These are phyloP conservation scores for Quercus ilex DNA, from an alignment of 306 rosid species.

Conservation along the genomic window DNA sequence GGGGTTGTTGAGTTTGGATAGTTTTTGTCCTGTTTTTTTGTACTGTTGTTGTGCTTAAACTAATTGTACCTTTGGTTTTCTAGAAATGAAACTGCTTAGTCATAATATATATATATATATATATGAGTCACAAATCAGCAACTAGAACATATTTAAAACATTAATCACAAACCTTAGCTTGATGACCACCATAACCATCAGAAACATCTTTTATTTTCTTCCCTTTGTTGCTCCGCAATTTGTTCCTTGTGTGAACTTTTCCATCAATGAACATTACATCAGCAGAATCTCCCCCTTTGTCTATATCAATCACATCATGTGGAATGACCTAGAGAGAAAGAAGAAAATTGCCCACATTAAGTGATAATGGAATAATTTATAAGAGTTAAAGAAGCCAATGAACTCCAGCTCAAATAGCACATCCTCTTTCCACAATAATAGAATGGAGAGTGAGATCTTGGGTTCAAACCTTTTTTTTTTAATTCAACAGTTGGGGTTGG, in stretches of 20 bases:
- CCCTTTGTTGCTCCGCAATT: constrained; percentile 34
- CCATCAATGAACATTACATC: constrained; percentile 41
- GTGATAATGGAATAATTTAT: background rate
- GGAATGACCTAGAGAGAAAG: constrained; percentile 32
- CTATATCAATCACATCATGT: constrained; percentile 52
- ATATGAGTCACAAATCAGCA: constrained; percentile 10
- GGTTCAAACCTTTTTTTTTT: too few species aligned
- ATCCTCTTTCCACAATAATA: too few species aligned
- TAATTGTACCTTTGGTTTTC: too few species aligned
- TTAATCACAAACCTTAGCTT: constrained; percentile 46
- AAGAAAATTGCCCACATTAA: background rate
- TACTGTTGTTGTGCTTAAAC: too few species aligned
- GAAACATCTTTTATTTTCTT: constrained; percentile 40
- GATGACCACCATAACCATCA: constrained; percentile 36
- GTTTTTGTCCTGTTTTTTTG: too few species aligned
- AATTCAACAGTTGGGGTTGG: too few species aligned
- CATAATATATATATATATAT: background rate
- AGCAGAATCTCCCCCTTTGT: constrained; percentile 40
- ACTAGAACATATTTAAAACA: constrained; percentile 12
- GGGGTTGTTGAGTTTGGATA: too few species aligned
- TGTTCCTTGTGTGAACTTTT: constrained; percentile 18
- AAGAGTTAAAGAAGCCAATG: background rate
- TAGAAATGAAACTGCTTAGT: too few species aligned
- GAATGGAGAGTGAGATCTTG: too few species aligned
- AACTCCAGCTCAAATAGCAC: background rate